Evolutionary conservation across 306 rosid genomes (phyloP).

Genomic region (Cicer arietinum): DNA sequence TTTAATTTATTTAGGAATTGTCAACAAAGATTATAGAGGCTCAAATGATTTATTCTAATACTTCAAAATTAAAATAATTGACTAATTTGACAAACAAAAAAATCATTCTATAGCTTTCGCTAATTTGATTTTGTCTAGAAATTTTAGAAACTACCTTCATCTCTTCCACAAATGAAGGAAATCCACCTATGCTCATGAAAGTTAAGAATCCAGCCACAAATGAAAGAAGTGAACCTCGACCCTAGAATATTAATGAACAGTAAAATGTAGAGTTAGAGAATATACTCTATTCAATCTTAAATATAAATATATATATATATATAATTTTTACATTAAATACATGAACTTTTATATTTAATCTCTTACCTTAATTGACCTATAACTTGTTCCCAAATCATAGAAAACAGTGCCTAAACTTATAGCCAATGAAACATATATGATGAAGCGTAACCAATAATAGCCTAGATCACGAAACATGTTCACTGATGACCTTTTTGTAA

Average conservation of each 20-base stretch:
- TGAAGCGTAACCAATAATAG: constrained; percentile 72
- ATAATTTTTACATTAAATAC: no score
- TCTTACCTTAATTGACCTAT: constrained; percentile 55
- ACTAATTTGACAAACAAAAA: no score
- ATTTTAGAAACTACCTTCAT: constrained; percentile 57
- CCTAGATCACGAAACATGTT: constrained; percentile 76
- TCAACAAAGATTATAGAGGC: no score
- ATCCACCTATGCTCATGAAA: constrained; percentile 88
- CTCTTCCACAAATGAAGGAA: constrained; percentile 88
- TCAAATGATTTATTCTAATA: no score
- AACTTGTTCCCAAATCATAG: constrained; percentile 44
- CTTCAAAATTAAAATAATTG: no score
- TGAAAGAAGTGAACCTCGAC: constrained; percentile 63
- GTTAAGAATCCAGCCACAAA: constrained; percentile 65
- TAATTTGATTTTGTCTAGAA: background rate
- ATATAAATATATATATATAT: no score
- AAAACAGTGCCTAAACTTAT: constrained; percentile 53
- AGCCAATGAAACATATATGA: constrained; percentile 48
- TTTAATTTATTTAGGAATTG: no score
- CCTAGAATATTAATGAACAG: constrained; percentile 49
- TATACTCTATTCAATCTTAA: background rate
- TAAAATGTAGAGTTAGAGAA: background rate
- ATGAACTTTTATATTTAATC: background rate
- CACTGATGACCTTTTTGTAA: constrained; percentile 56
- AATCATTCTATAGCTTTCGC: no score